phyloP scores from a whole-genome alignment of 2,329 filamentous ascomycete genomes.

The Aureobasidium namibiae region DNA sequence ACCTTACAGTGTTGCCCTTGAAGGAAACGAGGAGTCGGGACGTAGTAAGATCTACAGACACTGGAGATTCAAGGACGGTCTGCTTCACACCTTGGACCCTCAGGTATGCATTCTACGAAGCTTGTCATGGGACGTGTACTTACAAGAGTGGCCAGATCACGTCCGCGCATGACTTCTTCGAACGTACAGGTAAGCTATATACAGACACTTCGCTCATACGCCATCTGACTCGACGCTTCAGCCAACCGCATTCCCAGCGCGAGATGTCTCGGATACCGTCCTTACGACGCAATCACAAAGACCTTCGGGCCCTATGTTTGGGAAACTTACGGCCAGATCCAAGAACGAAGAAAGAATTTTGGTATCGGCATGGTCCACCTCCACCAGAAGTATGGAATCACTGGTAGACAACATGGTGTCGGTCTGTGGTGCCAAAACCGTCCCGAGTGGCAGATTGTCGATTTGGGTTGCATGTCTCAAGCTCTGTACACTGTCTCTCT shows the following conservation, averaged over 20 bases:
- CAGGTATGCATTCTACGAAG: slow-evolving; percentile 59
- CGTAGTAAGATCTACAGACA: slow-evolving; percentile 75
- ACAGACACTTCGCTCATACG: neutral
- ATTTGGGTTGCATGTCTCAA: slow-evolving; percentile 81
- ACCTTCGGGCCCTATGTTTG: slow-evolving; percentile 71
- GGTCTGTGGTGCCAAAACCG: slow-evolving; percentile 83
- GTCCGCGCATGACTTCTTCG: slow-evolving; percentile 76
- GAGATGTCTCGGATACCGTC: slow-evolving; percentile 70
- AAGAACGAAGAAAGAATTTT: slow-evolving; percentile 70
- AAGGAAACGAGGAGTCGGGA: slow-evolving; percentile 64
- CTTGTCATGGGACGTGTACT: slow-evolving; percentile 46
- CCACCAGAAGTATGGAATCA: slow-evolving; percentile 63
- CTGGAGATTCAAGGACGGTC: slow-evolving; percentile 64
- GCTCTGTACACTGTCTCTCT: slow-evolving; percentile 84
- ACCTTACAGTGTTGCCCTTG: slow-evolving; percentile 70
- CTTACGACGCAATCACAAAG: slow-evolving; percentile 68
- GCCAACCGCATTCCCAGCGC: slow-evolving; percentile 56
- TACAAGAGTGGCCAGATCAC: slow-evolving; percentile 33
- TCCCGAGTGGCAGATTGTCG: slow-evolving; percentile 80
- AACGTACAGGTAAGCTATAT: slow-evolving; percentile 44
- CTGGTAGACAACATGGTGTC: slow-evolving; percentile 60
- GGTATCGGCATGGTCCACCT: slow-evolving; percentile 79
- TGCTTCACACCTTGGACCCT: slow-evolving; percentile 68
- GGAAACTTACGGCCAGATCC: slow-evolving; percentile 74
- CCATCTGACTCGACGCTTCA: neutral